phyloP scores from a whole-genome alignment of 2,329 filamentous ascomycete genomes.

The Helotiales sp. region DNA sequence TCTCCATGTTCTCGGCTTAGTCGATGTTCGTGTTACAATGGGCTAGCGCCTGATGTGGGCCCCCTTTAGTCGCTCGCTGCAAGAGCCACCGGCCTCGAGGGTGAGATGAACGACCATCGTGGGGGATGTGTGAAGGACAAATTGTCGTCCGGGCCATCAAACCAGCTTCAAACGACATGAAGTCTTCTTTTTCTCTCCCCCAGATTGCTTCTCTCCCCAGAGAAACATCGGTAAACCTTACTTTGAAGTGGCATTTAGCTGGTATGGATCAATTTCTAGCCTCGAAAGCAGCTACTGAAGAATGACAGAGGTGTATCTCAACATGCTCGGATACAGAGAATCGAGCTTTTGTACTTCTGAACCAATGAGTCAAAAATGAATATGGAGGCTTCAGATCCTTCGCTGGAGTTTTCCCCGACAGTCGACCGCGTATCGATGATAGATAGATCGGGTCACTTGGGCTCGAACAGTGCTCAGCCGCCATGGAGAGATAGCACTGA shows the following conservation, averaged over 20 bases:
- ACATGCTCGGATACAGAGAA: neutral
- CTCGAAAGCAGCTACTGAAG: neutral
- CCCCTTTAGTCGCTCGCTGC: conserved; percentile 3
- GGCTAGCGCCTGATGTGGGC: neutral
- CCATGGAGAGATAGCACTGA: no score
- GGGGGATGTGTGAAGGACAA: conserved; percentile 6
- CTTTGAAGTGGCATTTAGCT: neutral
- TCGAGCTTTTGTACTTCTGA: neutral
- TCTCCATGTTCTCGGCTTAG: conserved; percentile 2
- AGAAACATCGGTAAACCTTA: neutral
- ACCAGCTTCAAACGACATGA: no score
- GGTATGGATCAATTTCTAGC: neutral
- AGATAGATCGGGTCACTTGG: no score
- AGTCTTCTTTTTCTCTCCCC: conserved; percentile 17
- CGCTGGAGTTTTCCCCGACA: no score
- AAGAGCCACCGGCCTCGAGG: conserved; percentile 3
- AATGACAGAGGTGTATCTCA: neutral
- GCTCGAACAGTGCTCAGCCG: no score
- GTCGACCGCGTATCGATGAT: no score
- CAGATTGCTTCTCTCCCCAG: neutral
- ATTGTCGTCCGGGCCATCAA: neutral
- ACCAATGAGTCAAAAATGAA: neutral
- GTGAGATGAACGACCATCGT: conserved; percentile 16
- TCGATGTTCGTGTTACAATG: conserved; percentile 7
- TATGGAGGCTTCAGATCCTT: neutral